These are phyloP conservation scores for Carpinus fangiana DNA, from an alignment of 306 rosid genomes.

Conservation along the genomic window DNA sequence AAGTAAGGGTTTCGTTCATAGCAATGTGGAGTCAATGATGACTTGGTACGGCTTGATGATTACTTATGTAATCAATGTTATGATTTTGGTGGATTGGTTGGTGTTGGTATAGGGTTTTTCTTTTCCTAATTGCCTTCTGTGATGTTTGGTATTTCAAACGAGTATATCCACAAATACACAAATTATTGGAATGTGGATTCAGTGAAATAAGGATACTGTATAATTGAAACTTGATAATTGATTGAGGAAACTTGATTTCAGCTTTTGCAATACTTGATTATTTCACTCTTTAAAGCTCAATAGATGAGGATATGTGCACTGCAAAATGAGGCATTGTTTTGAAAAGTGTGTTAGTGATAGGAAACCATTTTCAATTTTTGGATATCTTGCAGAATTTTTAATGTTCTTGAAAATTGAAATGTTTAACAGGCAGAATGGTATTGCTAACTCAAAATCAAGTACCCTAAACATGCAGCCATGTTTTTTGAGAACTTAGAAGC, in stretches of 20 bases:
- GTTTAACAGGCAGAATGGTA: too few species aligned
- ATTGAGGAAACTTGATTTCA: neutral
- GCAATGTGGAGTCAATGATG: too few species aligned
- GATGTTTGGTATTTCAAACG: neutral
- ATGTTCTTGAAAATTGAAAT: too few species aligned
- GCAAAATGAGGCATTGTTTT: neutral
- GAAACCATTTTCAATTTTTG: too few species aligned
- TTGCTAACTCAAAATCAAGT: neutral
- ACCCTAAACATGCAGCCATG: neutral
- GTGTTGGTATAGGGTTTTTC: neutral
- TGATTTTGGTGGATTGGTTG: neutral
- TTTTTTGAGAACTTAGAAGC: neutral
- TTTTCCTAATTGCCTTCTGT: neutral
- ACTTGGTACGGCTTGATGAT: too few species aligned
- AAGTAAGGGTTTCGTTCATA: constrained; percentile 10
- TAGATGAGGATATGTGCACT: neutral
- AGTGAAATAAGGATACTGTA: neutral
- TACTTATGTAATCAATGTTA: too few species aligned
- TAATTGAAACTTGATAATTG: neutral
- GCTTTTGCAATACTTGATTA: constrained; percentile 1
- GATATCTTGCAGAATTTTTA: too few species aligned
- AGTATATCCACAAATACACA: neutral
- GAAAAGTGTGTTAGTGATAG: too few species aligned
- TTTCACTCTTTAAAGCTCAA: constrained; percentile 5
- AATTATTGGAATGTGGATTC: neutral